A percentile compares a stretch with the other conserved stretches of the same genome.
Conservation (phyloP, 2,329 filamentous ascomycete species). For the Botrytis fabae region DNA sequence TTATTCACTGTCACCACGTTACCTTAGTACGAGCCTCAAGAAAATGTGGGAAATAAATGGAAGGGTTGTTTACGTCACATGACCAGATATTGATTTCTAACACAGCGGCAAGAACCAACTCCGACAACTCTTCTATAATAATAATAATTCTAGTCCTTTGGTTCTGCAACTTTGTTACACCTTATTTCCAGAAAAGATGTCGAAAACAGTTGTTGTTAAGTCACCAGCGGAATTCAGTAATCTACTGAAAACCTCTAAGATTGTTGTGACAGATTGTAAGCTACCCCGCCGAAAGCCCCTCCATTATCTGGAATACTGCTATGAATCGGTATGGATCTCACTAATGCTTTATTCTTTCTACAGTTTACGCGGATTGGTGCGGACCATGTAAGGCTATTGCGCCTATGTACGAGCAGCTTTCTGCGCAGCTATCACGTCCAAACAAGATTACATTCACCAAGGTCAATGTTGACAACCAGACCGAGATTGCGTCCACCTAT, state of each 20-base stretch:
- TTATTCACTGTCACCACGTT: not conserved
- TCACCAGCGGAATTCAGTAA: slow-evolving; percentile 64
- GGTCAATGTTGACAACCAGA: slow-evolving; percentile 77
- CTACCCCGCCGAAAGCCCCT: slow-evolving; percentile 35
- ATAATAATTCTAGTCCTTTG: not conserved
- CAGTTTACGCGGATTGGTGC: slow-evolving; percentile 89
- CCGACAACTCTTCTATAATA: not conserved
- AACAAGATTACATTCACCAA: slow-evolving; percentile 81
- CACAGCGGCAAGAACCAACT: slow-evolving; percentile 14
- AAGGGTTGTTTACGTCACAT: not conserved
- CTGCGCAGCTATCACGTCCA: slow-evolving; percentile 67
- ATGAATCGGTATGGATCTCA: slow-evolving; percentile 17
- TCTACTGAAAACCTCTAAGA: slow-evolving; percentile 68
- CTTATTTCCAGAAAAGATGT: slow-evolving; percentile 34
- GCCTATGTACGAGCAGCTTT: slow-evolving; percentile 77
- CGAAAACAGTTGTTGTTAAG: slow-evolving; percentile 48
- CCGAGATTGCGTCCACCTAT: slow-evolving; percentile 72
- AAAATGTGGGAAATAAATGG: not conserved
- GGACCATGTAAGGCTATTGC: slow-evolving; percentile 81
- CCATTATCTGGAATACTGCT: slow-evolving; percentile 31
- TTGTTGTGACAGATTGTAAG: slow-evolving; percentile 90
- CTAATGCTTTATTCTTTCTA: slow-evolving; percentile 22
- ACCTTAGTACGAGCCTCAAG: not conserved
- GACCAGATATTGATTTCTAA: slow-evolving; percentile 2
- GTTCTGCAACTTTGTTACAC: slow-evolving; percentile 6